These are phyloP conservation scores for Pyrenula massariospora DNA, from an alignment of 495 filamentous ascomycete species.

Conservation along the genomic window DNA sequence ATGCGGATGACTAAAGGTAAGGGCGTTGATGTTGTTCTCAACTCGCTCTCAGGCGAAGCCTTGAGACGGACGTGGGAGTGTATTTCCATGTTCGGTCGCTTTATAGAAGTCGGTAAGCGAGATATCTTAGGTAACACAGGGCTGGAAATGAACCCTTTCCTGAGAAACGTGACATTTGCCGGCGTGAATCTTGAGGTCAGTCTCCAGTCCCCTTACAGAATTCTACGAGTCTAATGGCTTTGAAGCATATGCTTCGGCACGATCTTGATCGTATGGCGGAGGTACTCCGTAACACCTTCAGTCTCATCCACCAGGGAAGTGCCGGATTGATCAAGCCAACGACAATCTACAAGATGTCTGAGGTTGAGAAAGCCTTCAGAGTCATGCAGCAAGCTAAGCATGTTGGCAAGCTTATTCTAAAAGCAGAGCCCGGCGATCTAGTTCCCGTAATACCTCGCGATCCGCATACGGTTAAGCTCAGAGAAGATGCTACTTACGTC, in stretches of 20 bases:
- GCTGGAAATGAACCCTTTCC: slow-evolving; percentile 10
- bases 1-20: slow-evolving; percentile 31
- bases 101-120: slow-evolving; percentile 30
- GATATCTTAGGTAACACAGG: slow-evolving; percentile 15
- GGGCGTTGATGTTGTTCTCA: slow-evolving; percentile 48
- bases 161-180: slow-evolving; percentile 12
- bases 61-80: slow-evolving; percentile 32
- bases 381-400: slow-evolving; percentile 29
- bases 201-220: slow-evolving; percentile 19
- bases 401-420: slow-evolving; percentile 29
- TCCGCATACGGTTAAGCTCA: neutral
- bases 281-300: neutral
- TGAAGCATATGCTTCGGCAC: neutral
- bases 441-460: slow-evolving; percentile 3
- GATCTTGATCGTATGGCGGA: neutral
- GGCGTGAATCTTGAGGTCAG: slow-evolving; percentile 17
- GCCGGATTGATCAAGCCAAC: slow-evolving; percentile 15
- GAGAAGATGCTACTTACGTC: slow-evolving; percentile 18
- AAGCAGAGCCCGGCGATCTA: slow-evolving; percentile 10
- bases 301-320: slow-evolving; percentile 3
- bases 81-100: slow-evolving; percentile 34
- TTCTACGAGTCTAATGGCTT: neutral
- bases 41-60: slow-evolving; percentile 30
- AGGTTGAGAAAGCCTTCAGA: slow-evolving; percentile 28
- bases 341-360: slow-evolving; percentile 15